phyloP scores from a whole-genome alignment of 2,329 filamentous ascomycete species.

The Paecilomyces variotii region DNA sequence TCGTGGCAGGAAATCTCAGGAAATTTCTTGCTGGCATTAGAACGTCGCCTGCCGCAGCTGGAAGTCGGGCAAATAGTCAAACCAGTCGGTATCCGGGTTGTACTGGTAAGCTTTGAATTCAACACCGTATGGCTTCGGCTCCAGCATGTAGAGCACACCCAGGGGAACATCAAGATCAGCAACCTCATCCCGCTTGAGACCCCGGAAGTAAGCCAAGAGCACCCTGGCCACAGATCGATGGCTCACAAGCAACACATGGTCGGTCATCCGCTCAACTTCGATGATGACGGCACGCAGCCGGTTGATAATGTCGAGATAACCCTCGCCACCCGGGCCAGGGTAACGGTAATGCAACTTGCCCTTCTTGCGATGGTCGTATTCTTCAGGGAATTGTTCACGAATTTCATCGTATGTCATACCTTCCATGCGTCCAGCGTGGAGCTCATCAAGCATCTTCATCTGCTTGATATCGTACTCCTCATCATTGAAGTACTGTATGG shows the following conservation, averaged over 20 bases:
- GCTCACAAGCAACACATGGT: slow-evolving; percentile 85
- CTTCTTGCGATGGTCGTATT: slow-evolving; percentile 68
- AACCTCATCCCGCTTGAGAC: slow-evolving; percentile 81
- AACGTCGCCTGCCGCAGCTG: slow-evolving; percentile 48
- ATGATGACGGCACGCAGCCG: slow-evolving; percentile 91
- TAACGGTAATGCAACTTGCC: slow-evolving; percentile 97
- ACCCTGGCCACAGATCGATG: slow-evolving; percentile 90
- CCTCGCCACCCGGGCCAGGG: slow-evolving; percentile 89
- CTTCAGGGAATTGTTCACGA: slow-evolving; percentile 64
- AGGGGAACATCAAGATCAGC: slow-evolving; percentile 90
- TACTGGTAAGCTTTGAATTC: slow-evolving; percentile 95
- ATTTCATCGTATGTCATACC: slow-evolving; percentile 94
- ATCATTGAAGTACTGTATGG: slow-evolving; percentile 84
- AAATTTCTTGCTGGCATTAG: neutral
- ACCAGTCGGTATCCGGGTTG: slow-evolving; percentile 68
- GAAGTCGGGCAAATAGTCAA: slow-evolving; percentile 80
- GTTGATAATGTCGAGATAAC: slow-evolving; percentile 95
- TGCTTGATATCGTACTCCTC: slow-evolving; percentile 96
- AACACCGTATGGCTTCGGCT: slow-evolving; percentile 95
- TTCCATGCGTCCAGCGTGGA: slow-evolving; percentile 88
- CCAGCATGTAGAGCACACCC: slow-evolving; percentile 87
- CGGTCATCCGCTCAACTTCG: slow-evolving; percentile 93
- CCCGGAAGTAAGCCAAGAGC: slow-evolving; percentile 92
- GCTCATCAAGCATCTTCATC: slow-evolving; percentile 95
- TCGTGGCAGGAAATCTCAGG: too few relatives aligned